Conservation (phyloP, 257 asterid species). For the Solanum ossicruentum region DNA sequence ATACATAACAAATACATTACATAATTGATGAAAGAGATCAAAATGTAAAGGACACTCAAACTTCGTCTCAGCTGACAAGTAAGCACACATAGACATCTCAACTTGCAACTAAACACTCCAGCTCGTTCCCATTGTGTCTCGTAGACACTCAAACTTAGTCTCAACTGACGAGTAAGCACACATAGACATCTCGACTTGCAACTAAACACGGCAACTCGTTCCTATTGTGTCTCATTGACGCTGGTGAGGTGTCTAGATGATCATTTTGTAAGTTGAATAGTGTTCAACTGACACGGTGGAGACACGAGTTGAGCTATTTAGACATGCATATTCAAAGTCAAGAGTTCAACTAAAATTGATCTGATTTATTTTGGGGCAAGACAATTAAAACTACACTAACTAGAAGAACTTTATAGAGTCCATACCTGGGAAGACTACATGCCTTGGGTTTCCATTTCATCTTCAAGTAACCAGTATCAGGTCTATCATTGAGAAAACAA, state of each 20-base stretch:
- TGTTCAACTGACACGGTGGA: background rate
- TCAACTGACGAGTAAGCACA: background rate
- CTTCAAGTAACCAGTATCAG: constrained; percentile 45
- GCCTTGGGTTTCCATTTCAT: constrained; percentile 79
- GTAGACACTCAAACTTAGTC: background rate
- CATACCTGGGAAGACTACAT: constrained; percentile 76
- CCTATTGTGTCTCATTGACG: background rate
- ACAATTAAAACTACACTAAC: background rate
- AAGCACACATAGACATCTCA: background rate
- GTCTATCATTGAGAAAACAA: constrained; percentile 73
- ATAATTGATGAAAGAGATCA: background rate
- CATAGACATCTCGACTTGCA: background rate
- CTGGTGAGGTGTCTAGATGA: no score
- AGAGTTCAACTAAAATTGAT: background rate
- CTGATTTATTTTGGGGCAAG: background rate
- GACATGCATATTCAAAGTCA: background rate
- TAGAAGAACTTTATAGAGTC: background rate
- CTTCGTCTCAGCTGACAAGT: background rate
- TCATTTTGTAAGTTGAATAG: background rate
- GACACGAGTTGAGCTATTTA: background rate
- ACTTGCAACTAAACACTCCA: background rate
- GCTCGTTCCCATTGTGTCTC: background rate
- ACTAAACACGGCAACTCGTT: background rate
- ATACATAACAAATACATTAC: background rate
- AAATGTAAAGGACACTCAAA: background rate